phyloP scores from a whole-genome alignment of 106 monocot species.

The Dendrobium catenatum region DNA sequence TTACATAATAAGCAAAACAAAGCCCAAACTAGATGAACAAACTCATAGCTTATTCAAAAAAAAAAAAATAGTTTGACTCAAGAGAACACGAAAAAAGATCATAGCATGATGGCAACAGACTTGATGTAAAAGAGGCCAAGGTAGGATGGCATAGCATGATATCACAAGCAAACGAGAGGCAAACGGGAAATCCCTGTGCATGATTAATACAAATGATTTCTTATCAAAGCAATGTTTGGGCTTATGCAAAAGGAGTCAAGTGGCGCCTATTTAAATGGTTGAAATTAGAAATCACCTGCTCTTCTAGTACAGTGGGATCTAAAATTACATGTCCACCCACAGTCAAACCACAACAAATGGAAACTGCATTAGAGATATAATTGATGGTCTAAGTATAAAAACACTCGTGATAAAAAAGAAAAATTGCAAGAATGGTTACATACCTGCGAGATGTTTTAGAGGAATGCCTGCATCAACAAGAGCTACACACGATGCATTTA shows the following conservation, averaged over 20 bases:
- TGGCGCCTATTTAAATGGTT: not conserved
- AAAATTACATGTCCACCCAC: slow-evolving; percentile 53
- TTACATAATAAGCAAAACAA: not conserved
- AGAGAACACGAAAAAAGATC: not conserved
- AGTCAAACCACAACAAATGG: slow-evolving; percentile 70
- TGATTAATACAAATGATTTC: not conserved
- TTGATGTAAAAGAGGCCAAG: not conserved
- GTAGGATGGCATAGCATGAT: not conserved
- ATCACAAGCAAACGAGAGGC: not conserved
- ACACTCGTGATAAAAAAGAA: not conserved
- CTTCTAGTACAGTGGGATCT: slow-evolving; percentile 70
- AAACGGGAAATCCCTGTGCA: not conserved
- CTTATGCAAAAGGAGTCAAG: not conserved
- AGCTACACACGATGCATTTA: slow-evolving; percentile 97
- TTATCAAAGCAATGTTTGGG: not conserved
- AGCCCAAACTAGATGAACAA: not conserved
- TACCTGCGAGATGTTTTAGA: slow-evolving; percentile 87
- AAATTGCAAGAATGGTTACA: slow-evolving; percentile 5
- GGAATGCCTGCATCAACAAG: slow-evolving; percentile 94
- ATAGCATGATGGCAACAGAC: not conserved
- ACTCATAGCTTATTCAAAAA: not conserved
- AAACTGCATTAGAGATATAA: slow-evolving; percentile 44
- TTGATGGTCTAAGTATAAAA: not conserved
- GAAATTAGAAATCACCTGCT: slow-evolving; percentile 48
- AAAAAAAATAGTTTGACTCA: not conserved